phyloP scores from a whole-genome alignment of 1,139 yeast species.

The Magnusiomyces starmeri region DNA sequence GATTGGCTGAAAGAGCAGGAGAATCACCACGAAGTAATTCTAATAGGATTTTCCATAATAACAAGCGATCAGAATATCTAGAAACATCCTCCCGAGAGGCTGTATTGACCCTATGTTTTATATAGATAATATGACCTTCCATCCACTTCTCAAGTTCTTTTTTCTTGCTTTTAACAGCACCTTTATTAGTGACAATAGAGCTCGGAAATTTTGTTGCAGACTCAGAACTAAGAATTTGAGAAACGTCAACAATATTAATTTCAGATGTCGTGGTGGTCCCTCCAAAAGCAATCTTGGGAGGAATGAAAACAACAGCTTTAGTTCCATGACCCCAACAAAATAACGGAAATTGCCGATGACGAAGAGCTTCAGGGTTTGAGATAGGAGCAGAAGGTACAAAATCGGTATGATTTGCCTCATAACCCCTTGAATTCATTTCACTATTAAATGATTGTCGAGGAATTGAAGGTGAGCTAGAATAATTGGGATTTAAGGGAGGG shows the following conservation, averaged over 20 bases:
- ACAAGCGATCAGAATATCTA: slow-evolving; percentile 21
- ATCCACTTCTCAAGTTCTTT: slow-evolving; percentile 64
- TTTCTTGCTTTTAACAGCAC: slow-evolving; percentile 43
- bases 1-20: slow-evolving; percentile 16
- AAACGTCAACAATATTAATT: slow-evolving; percentile 28
- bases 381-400: slow-evolving; percentile 14
- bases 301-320: slow-evolving; percentile 41
- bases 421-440: no score
- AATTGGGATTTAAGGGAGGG: background rate
- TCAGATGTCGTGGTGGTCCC: slow-evolving; percentile 22
- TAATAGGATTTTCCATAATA: slow-evolving; percentile 31
- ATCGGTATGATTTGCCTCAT: background rate
- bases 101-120: slow-evolving; percentile 15
- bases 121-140: slow-evolving; percentile 18
- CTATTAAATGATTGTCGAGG: background rate
- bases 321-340: slow-evolving; percentile 60
- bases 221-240: slow-evolving; percentile 29
- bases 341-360: slow-evolving; percentile 62
- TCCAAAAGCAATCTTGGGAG: slow-evolving; percentile 35
- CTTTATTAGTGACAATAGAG: slow-evolving; percentile 41
- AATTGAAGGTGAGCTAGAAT: background rate
- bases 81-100: slow-evolving; percentile 13
- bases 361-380: slow-evolving; percentile 30
- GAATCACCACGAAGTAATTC: slow-evolving; percentile 26
- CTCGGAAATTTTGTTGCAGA: slow-evolving; percentile 49